These are phyloP conservation scores for Termitomyces sp. DNA, from an alignment of 768 basidiomycete genomes.

Conservation along the genomic window DNA sequence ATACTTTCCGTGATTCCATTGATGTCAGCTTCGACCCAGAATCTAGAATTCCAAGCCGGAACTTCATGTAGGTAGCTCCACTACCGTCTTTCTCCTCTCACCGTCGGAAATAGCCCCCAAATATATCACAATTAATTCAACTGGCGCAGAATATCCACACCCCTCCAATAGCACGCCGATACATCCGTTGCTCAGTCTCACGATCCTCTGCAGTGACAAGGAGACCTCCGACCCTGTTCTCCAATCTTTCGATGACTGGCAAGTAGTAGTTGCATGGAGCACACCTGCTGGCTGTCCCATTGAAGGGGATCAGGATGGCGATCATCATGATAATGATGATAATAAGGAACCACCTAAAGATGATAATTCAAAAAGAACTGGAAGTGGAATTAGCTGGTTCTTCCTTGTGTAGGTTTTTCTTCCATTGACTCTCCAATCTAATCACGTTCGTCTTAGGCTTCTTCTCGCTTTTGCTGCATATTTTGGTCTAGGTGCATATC, in stretches of 20 bases:
- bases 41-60: constrained; percentile 22
- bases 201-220: constrained; percentile 49
- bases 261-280: constrained; percentile 56
- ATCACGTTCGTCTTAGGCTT: constrained; percentile 31
- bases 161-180: constrained; percentile 34
- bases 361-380: constrained; percentile 37
- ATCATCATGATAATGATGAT: constrained; percentile 21
- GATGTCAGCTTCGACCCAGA: constrained; percentile 35
- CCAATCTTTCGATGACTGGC: constrained; percentile 53
- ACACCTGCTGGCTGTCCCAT: constrained; percentile 53
- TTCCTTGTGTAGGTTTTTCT: constrained; percentile 66
- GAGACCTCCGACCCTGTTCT: constrained; percentile 43
- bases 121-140: constrained; percentile 50
- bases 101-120: constrained; percentile 38
- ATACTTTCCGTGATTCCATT: constrained; percentile 75
- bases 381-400: constrained; percentile 85
- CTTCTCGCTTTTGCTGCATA: constrained; percentile 65
- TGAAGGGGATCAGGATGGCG: constrained; percentile 32
- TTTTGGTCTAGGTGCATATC: constrained; percentile 76
- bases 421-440: neutral
- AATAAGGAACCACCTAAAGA: constrained; percentile 15
- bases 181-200: constrained; percentile 56
- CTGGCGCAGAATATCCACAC: constrained; percentile 58
- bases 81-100: constrained; percentile 1
- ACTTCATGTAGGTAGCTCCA: constrained; percentile 32